Percentiles rank a stretch among this genome's conserved stretches.
Conservation (phyloP, 2,329 filamentous ascomycete species). For the Pseudogymnoascus sp. region DNA sequence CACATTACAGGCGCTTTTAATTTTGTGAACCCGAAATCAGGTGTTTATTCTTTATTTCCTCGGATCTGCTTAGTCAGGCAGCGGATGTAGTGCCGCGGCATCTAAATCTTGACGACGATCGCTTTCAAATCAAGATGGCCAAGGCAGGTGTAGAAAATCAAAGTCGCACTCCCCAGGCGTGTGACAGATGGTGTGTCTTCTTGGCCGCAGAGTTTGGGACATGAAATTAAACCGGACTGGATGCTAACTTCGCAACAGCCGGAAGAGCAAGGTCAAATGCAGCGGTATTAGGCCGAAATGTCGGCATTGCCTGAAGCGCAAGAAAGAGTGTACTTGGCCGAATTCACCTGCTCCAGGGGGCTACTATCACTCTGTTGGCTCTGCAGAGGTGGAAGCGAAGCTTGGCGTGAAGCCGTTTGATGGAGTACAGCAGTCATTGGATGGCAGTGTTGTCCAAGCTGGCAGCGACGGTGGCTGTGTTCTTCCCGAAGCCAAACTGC, state of each 20-base stretch:
- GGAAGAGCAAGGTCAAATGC: slow-evolving; percentile 13
- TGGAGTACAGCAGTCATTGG: not conserved
- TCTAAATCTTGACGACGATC: not conserved
- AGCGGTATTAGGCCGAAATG: slow-evolving; percentile 11
- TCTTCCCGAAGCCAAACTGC: not conserved
- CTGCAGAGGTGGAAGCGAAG: not conserved
- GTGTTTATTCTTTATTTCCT: not conserved
- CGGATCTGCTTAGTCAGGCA: not conserved
- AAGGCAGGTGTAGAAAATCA: not conserved
- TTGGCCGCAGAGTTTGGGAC: not conserved
- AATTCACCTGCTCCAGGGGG: not conserved
- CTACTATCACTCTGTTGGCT: not conserved
- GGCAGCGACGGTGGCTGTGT: not conserved
- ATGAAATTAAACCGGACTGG: not conserved
- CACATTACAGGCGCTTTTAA: not conserved
- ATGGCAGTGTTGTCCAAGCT: not conserved
- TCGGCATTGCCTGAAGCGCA: slow-evolving; percentile 11
- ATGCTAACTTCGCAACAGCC: slow-evolving; percentile 3
- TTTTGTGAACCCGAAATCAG: not conserved
- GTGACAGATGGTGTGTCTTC: slow-evolving; percentile 13
- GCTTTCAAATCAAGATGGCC: not conserved
- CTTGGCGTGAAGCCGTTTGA: not conserved
- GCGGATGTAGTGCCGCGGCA: not conserved
- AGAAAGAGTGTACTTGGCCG: not conserved
- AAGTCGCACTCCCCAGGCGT: slow-evolving; percentile 13